Conservation (phyloP, 2,329 filamentous ascomycete genomes). For the Rosellinia necatrix region DNA sequence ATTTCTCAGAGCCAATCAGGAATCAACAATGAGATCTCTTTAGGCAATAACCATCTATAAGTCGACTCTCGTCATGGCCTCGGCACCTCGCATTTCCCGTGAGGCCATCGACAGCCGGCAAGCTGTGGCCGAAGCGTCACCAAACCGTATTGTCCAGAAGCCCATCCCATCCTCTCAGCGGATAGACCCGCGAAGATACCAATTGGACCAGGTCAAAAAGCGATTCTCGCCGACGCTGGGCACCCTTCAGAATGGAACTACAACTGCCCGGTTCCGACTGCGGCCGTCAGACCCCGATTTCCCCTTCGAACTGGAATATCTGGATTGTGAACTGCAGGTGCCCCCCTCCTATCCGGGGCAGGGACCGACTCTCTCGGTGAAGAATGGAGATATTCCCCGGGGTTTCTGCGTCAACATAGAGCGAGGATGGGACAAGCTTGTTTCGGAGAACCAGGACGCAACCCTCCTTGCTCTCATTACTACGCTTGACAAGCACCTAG, state of each 20-base stretch:
- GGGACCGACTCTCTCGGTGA: constrained; percentile 64
- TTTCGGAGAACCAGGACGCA: constrained; percentile 55
- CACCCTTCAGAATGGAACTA: constrained; percentile 51
- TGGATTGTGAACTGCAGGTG: constrained; percentile 71
- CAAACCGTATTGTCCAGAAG: constrained; percentile 62
- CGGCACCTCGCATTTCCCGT: constrained; percentile 38
- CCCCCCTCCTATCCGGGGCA: constrained; percentile 65
- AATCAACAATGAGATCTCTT: constrained; percentile 5
- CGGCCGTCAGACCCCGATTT: constrained; percentile 82
- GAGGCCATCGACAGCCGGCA: constrained; percentile 47
- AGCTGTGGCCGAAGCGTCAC: constrained; percentile 50
- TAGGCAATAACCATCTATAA: background rate
- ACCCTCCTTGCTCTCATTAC: constrained; percentile 72
- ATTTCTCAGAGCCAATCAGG: background rate
- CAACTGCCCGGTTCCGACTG: constrained; percentile 67
- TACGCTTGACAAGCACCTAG: constrained; percentile 72
- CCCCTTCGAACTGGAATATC: constrained; percentile 72
- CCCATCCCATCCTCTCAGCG: constrained; percentile 68
- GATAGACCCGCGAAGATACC: constrained; percentile 73
- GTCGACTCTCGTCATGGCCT: constrained; percentile 45
- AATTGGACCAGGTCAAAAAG: constrained; percentile 72
- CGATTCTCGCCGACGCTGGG: constrained; percentile 62
- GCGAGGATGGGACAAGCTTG: constrained; percentile 70
- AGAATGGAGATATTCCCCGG: constrained; percentile 70
- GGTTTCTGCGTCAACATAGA: constrained; percentile 79